Evolutionary conservation across 2,329 filamentous ascomycete genomes (phyloP), one percentile per base, ranked within the genome.

Genomic region (Mollisiaceae sp.): DNA sequence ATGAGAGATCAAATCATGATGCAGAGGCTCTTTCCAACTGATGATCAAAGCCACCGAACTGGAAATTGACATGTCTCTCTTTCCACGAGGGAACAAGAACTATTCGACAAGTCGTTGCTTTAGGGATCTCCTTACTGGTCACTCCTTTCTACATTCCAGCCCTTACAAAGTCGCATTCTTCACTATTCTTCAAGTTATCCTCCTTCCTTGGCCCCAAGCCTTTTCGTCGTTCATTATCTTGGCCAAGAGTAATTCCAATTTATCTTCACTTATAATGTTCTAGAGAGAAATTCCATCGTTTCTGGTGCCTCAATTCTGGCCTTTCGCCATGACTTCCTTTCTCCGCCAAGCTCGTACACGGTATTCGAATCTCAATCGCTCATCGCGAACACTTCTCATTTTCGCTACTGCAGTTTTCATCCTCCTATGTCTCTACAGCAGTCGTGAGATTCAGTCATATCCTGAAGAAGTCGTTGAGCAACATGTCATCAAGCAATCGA

Each of bases 401-500:
- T 56, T 58, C 11, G 35, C 14, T 38, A 59, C 38, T 20, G 41
- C 63, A n/a, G 15, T 55, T 1, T 61, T 69, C 59, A 32, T 59
- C n/a, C 57, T 69, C n/a, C 18, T 67, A 27, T 60, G 45, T 38
- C 38, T 65, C 20, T 68, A 65, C 47, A 57, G 50, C 50, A 60
- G 55, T 15, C 61, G 57, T 18, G 36, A 60, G 2, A 63, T 66
- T 14, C 36, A 47, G 18, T 47, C 58, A 2, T n/a, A 56, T 1
- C 62, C 67, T 0, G 35, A 54, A n/a, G 60, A 66, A 58, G 6
- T 70, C 20, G 32, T 67, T n/a, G 63, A 67, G 20, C 63, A 69
- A 32, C 68, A 70, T n/a, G 57, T 66, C 24, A 39, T 69, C 59
- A 63, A 65, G 27, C 41, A 66, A 59, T 58, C 62, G 2, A 41